These are phyloP conservation scores for Macadamia tetraphylla DNA, from an alignment of 164 flowering plant genomes.

Conservation along the genomic window DNA sequence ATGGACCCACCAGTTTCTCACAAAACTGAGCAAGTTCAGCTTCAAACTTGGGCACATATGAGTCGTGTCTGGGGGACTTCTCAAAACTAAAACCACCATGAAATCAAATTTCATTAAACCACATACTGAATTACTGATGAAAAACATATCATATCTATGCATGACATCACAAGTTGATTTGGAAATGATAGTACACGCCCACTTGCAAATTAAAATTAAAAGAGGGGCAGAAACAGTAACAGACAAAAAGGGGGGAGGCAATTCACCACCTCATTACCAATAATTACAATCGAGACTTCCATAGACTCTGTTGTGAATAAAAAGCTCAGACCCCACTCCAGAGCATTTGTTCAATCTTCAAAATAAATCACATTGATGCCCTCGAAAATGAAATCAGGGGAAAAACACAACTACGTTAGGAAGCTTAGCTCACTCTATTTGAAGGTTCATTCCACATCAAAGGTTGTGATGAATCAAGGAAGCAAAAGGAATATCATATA, in stretches of 20 bases:
- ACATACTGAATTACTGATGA: background rate
- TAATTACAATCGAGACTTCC: too few species aligned
- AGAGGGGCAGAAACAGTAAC: too few species aligned
- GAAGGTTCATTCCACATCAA: background rate
- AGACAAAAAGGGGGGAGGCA: too few species aligned
- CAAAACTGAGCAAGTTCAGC: constrained; percentile 91
- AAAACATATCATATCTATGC: background rate
- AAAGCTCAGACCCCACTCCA: background rate
- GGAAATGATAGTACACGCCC: too few species aligned
- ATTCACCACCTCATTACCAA: too few species aligned
- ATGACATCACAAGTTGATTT: too few species aligned
- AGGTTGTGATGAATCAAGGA: background rate
- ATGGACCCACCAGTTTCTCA: constrained; percentile 75
- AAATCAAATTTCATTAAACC: constrained; percentile 8
- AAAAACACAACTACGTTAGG: too few species aligned
- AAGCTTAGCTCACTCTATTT: background rate
- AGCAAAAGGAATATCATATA: background rate
- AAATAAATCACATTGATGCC: background rate
- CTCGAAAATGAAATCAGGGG: background rate
- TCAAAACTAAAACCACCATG: constrained; percentile 60
- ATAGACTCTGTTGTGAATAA: too few species aligned
- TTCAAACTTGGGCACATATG: constrained; percentile 76
- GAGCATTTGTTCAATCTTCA: background rate
- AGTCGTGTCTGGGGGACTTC: constrained; percentile 82
- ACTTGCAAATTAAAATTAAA: too few species aligned